A percentile compares a stretch with the other conserved stretches of the same genome.
These are phyloP conservation scores for Pseudonitzschia pungens DNA, from an alignment of 108 stramenopile genomes.

Conservation along the genomic window DNA sequence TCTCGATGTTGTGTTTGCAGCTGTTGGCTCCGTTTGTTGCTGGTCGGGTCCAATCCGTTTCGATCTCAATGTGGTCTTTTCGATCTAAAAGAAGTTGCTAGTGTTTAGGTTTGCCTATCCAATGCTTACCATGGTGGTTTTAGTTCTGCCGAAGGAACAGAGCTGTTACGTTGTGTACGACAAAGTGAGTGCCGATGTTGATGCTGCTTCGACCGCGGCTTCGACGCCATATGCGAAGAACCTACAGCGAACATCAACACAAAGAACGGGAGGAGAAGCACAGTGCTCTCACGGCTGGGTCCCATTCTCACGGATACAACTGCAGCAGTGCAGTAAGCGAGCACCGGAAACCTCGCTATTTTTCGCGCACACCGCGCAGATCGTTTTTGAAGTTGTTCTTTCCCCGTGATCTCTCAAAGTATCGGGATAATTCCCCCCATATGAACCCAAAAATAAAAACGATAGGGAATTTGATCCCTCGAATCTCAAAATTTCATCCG, in stretches of 20 bases:
- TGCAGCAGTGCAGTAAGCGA: no score
- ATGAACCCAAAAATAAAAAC: not conserved
- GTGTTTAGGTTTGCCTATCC: no score
- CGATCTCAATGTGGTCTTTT: no score
- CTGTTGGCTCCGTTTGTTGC: no score
- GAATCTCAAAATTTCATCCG: slow-evolving; percentile 1
- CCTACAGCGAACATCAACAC: not conserved
- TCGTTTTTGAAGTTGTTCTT: not conserved
- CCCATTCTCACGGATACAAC: no score
- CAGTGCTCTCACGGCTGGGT: no score
- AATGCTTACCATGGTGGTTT: not conserved
- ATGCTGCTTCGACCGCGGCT: not conserved
- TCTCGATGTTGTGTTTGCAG: no score
- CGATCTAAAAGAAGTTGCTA: no score
- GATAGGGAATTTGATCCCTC: not conserved
- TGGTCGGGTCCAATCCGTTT: no score
- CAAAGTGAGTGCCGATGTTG: not conserved
- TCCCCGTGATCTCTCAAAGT: not conserved
- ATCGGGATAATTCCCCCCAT: not conserved
- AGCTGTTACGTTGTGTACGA: not conserved
- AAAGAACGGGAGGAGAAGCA: no score
- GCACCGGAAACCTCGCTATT: not conserved
- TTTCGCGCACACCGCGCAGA: not conserved
- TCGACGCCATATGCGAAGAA: not conserved
- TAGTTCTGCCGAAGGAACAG: not conserved